Percentiles rank a stretch among this genome's conserved stretches.
phyloP scores from a whole-genome alignment of 148 eudicot species.

The Chenopodium quinoa region DNA sequence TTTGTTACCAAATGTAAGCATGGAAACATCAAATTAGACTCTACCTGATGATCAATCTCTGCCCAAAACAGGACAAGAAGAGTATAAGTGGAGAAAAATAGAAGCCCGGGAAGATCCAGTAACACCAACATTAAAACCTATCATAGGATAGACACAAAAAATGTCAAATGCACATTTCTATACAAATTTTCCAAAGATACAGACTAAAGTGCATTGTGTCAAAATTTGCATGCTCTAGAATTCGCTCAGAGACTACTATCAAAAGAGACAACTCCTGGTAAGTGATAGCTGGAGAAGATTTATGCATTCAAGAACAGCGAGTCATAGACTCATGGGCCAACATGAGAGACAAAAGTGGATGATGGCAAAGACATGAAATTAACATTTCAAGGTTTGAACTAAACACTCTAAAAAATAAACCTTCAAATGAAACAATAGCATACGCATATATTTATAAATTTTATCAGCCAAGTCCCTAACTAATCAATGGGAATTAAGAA shows the following conservation, averaged over 20 bases:
- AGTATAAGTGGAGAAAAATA: conserved; percentile 88
- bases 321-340: not conserved
- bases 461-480: not conserved
- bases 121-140: conserved; percentile 62
- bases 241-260: not conserved
- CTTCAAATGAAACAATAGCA: not conserved
- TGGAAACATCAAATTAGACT: not conserved
- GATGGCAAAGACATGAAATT: not conserved
- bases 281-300: not conserved
- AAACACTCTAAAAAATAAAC: not conserved
- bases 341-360: not conserved
- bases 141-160: not conserved
- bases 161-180: not conserved
- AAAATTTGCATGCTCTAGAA: not conserved
- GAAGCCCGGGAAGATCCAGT: conserved; percentile 82
- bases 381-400: not conserved
- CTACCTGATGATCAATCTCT: conserved; percentile 86
- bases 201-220: not conserved
- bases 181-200: not conserved
- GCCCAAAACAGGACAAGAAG: conserved; percentile 98
- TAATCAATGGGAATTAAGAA: not conserved
- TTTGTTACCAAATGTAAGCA: not conserved
- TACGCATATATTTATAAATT: no score
- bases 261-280: not conserved
- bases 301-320: not conserved